Base-by-base conservation (phyloP, 176 grass and related monocot genomes). In the Olyra latifolia region DNA sequence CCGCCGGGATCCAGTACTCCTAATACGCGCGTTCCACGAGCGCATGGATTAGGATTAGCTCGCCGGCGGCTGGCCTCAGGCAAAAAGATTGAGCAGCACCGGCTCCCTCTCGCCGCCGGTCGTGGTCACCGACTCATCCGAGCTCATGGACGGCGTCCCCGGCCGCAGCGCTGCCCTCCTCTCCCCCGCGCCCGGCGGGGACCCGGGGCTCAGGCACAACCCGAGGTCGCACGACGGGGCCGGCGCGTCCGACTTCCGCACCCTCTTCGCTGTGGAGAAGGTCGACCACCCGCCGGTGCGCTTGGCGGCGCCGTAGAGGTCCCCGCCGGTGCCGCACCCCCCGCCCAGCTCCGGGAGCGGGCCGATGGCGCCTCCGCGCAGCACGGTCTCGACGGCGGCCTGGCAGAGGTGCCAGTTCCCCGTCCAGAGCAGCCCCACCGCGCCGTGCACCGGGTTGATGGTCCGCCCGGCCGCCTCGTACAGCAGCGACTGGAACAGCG, bases 331-430 rank as follows among this genome's bases (percentile, higher is more conserved):
- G 53, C 52, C 67, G 9, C 38, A 14, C 22, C 62, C 82, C 39
- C 72, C 57, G 6, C 29, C 78, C 50, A 87, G 79, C 15, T 89
- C 93, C 27, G 76, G 80, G 17, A 91, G 71, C 15, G 88, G 86
- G 15, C 80, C 62, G 75, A 93, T 77, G 30, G 90, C n/a, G n/a
- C 88, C 93, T 13, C 90, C 93, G 12, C 90, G 93, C 47, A 97
- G 83, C 62, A 97, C 88, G 17, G 90, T 89, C 28, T 89, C 83
- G 10, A 97, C 93, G 14, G 93, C 93, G 7, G 79, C 93, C 83
- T 97, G 93, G 86, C 93, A 97, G 12, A 97, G 83, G 62, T 89
- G 93, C 93, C 93, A 93, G 83, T 89, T 91, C 1, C 85, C 88
- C 1, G 88, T 80, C 76, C 86, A 78, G 14, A 97, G 88, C 29